Base-by-base conservation (phyloP, 441 rosid species). In the Pelargonium citronellum region DNA sequence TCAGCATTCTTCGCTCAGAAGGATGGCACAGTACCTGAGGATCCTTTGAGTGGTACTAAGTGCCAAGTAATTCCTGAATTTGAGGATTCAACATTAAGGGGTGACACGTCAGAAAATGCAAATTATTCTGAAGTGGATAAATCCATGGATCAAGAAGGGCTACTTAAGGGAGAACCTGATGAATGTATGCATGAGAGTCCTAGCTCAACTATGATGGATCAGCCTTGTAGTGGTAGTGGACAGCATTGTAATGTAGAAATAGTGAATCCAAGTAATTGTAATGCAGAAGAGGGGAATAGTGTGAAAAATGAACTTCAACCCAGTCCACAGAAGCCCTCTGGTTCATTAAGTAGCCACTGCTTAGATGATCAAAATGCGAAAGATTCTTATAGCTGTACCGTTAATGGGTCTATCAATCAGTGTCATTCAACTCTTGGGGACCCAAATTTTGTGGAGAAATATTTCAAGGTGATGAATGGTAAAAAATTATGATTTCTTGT, bases 401-500 rank as follows among this genome's bases (percentile, higher is more conserved):
- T 72, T 75, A 67, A 17, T 55, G 87, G 76, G 69, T 78, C 85
- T 75, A 84, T 83, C 71, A 69, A 46, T 77, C 79, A 68, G 72
- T 67, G 79, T 9, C 95, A 85, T 80, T 91, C 96, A 81, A 84
- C 92, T 70, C 81, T 84, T 66, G 92, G 81, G 68, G 97, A 91
- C 78, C 94, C 97, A 62, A 86, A 87, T 83, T 94, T 94, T 81
- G 92, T 94, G 69, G 96, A 90, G 73, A 91, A 90, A 77, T 94
- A 91, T 83, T 94, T 94, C 76, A 91, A 87, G 96, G 99, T 94
- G 79, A 66, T 60, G 66, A 63, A 55, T 49, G 15, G 34, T 16
- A 70, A 69, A 55, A 55, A 67, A 39, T 57, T 55, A 27, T 47
- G 15, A 11, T 47, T 13, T 47, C 53, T 47, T 47, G 15, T 13